Evolutionary conservation across 2,329 filamentous ascomycete species (phyloP).

Genomic region (Alternaria tenuissima): DNA sequence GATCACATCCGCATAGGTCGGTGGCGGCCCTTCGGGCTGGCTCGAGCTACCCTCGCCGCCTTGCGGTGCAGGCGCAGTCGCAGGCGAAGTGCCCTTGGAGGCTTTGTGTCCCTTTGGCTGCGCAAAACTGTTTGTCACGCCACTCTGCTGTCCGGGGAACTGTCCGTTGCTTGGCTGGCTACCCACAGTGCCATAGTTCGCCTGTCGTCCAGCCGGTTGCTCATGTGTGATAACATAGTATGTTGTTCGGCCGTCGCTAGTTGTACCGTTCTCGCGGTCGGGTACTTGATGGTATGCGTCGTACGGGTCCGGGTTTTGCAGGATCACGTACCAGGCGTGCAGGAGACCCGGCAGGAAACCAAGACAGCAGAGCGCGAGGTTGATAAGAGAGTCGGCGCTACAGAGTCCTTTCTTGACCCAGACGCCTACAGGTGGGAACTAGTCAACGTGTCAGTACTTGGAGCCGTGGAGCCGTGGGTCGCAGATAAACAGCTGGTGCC

Average conservation of each 20-base stretch:
- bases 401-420: conserved; percentile 98
- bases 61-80: conserved; percentile 22
- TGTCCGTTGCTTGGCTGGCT: conserved; percentile 49
- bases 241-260: conserved; percentile 26
- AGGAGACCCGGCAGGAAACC: conserved; percentile 79
- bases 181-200: conserved; percentile 55
- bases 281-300: conserved; percentile 67
- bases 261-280: conserved; percentile 61
- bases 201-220: conserved; percentile 51
- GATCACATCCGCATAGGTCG: conserved; percentile 89
- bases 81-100: conserved; percentile 20
- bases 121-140: conserved; percentile 42
- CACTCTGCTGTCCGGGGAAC: conserved; percentile 54
- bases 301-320: conserved; percentile 79
- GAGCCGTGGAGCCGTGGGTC: not conserved
- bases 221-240: conserved; percentile 41
- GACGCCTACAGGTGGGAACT: conserved; percentile 62
- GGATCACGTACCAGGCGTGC: conserved; percentile 98
- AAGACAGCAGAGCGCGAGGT: conserved; percentile 80
- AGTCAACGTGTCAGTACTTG: conserved; percentile 8
- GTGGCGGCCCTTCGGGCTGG: conserved; percentile 65
- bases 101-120: conserved; percentile 33
- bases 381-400: conserved; percentile 90
- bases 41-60: conserved; percentile 39
- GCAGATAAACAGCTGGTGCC: conserved; percentile 1